Conservation (phyloP, 169 alveolate genomes). For the Plasmodium coatneyi region DNA sequence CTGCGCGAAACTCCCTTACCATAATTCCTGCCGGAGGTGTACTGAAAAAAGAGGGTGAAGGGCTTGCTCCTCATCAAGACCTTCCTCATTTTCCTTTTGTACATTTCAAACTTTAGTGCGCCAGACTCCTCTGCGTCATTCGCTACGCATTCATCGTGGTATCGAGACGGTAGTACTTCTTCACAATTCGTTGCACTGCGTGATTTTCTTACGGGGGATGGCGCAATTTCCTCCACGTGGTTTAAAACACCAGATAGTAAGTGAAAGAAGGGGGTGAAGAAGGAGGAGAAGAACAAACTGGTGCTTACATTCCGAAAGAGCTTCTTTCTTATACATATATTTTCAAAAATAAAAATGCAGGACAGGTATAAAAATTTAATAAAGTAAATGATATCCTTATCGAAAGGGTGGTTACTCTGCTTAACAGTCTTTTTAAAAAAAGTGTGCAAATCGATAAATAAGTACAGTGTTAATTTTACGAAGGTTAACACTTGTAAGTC, state of each 20-base stretch:
- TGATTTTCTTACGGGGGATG: background rate
- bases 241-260: constrained; percentile 24
- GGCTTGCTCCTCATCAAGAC: constrained; percentile 40
- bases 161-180: background rate
- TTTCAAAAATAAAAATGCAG: constrained; percentile 59
- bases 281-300: constrained; percentile 56
- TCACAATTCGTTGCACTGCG: background rate
- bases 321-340: constrained; percentile 20
- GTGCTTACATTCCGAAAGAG: constrained; percentile 47
- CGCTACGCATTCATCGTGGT: background rate
- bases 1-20: background rate
- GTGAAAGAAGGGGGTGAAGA: constrained; percentile 66
- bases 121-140: background rate
- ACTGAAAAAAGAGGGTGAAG: constrained; percentile 65
- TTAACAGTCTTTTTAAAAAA: constrained; percentile 21
- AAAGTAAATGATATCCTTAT: constrained; percentile 15
- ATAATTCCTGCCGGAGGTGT: constrained; percentile 24
- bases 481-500: constrained; percentile 36
- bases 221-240: constrained; percentile 10
- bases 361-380: constrained; percentile 53
- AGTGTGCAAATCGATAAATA: constrained; percentile 41
- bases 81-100: constrained; percentile 37
- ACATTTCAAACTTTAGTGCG: constrained; percentile 11
- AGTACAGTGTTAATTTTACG: constrained; percentile 39
- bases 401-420: constrained; percentile 5